Percentiles rank a stretch among this genome's conserved stretches.
Conservation (phyloP, 1,284 basidiomycete genomes). For the Athelia sp. region DNA sequence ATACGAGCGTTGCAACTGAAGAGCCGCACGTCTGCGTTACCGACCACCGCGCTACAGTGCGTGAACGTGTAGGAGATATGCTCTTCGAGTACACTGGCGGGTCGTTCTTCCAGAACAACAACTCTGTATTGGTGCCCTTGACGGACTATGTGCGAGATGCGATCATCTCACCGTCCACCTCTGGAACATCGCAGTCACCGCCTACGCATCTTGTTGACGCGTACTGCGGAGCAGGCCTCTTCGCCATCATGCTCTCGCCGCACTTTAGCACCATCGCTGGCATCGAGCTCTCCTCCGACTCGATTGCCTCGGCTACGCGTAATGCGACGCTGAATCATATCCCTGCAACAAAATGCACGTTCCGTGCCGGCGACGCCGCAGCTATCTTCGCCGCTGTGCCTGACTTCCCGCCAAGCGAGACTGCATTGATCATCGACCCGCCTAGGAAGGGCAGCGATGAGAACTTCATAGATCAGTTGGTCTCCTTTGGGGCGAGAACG, state of each 20-base stretch:
- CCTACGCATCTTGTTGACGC: conserved; percentile 88
- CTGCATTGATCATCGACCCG: conserved; percentile 81
- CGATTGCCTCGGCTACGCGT: conserved; percentile 74
- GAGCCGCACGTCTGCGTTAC: conserved; percentile 77
- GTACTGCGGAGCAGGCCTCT: conserved; percentile 90
- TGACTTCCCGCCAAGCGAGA: conserved; percentile 62
- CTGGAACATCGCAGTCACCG: conserved; percentile 9
- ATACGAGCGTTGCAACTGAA: conserved; percentile 23
- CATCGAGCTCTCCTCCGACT: conserved; percentile 79
- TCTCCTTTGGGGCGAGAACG: conserved; percentile 63
- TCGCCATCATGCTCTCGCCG: conserved; percentile 83
- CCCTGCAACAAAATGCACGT: conserved; percentile 42
- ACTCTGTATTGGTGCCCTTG: conserved; percentile 82
- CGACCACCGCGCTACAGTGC: conserved; percentile 76
- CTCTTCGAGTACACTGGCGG: conserved; percentile 87
- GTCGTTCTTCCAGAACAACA: conserved; percentile 99
- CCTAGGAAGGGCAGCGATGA: conserved; percentile 90
- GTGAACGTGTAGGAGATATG: conserved; percentile 80
- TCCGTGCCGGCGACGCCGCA: conserved; percentile 67
- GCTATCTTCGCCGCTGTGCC: conserved; percentile 64
- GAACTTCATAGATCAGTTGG: conserved; percentile 75
- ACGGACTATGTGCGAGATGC: conserved; percentile 78
- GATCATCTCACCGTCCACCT: conserved; percentile 44
- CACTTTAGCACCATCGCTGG: conserved; percentile 81
- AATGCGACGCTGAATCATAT: conserved; percentile 79